These are phyloP conservation scores for Datura wrightii DNA, from an alignment of 257 asterid species.

Conservation along the genomic window DNA sequence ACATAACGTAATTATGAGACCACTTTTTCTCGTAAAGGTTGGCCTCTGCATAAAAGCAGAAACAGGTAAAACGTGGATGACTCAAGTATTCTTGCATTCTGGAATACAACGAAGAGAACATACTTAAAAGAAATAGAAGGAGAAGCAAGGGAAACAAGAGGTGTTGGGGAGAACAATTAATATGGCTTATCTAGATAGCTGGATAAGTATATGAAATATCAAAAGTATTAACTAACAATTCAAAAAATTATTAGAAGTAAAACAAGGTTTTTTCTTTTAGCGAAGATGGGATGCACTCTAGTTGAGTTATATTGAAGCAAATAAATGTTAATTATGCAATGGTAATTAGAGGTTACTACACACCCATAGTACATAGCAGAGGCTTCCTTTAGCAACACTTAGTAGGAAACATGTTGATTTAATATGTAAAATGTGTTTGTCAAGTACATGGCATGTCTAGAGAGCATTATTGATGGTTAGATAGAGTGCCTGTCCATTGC, in stretches of 20 bases:
- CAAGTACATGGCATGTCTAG: background rate
- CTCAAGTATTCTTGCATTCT: background rate
- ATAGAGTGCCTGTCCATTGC: background rate
- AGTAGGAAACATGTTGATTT: background rate
- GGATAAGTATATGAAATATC: background rate
- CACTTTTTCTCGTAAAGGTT: background rate
- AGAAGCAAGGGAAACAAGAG: background rate
- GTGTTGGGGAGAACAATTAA: background rate
- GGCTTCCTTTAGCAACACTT: background rate
- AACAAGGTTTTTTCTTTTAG: background rate
- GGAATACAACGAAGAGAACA: background rate
- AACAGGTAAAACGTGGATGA: background rate
- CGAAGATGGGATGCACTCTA: background rate
- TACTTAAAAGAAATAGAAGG: background rate
- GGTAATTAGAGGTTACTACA: background rate
- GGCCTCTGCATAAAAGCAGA: background rate
- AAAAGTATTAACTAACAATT: background rate
- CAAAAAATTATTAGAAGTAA: background rate
- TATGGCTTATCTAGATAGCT: constrained; percentile 1
- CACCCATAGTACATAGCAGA: background rate
- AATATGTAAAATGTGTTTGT: background rate
- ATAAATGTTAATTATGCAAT: background rate
- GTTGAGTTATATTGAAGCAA: background rate
- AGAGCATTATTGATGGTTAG: background rate
- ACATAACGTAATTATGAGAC: background rate